Evolutionary conservation across 192 early-diverging fungal species (phyloP).

Genomic region (Funneliformis mosseae): DNA sequence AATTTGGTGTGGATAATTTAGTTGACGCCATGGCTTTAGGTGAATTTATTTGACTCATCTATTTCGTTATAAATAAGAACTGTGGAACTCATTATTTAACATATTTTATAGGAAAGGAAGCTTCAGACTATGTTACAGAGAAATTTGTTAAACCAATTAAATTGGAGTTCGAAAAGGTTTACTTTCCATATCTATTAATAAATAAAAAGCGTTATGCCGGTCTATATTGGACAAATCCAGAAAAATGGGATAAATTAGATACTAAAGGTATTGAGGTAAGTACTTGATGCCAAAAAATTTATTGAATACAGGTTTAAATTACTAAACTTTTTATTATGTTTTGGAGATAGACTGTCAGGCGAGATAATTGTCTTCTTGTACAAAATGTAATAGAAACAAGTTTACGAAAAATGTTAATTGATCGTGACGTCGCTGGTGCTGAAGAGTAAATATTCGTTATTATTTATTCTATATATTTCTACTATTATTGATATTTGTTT

Average conservation of each 20-base stretch:
- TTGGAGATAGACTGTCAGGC: constrained; percentile 84
- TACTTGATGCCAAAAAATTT: neutral
- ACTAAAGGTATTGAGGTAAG: constrained; percentile 94
- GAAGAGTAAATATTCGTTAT: constrained; percentile 53
- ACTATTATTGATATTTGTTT: neutral
- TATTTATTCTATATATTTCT: neutral
- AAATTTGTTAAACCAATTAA: constrained; percentile 93
- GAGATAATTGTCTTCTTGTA: constrained; percentile 94
- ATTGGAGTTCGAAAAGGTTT: constrained; percentile 99
- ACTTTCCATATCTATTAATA: constrained; percentile 95
- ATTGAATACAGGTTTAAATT: neutral
- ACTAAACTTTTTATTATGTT: neutral
- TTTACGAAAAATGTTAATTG: constrained; percentile 87
- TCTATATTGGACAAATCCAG: constrained; percentile 93
- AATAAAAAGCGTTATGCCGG: constrained; percentile 99
- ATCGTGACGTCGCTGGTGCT: constrained; percentile 85
- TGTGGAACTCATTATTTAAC: neutral
- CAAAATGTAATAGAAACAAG: constrained; percentile 91
- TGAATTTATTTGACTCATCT: constrained; percentile 8
- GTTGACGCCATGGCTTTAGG: constrained; percentile 87
- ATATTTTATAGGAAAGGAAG: constrained; percentile 61
- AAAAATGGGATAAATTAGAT: constrained; percentile 95
- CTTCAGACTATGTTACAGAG: constrained; percentile 81
- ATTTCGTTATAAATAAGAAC: neutral
- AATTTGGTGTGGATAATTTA: constrained; percentile 84